Conservation (phyloP, 352 stramenopile species). For the Phytophthora kernoviae region DNA sequence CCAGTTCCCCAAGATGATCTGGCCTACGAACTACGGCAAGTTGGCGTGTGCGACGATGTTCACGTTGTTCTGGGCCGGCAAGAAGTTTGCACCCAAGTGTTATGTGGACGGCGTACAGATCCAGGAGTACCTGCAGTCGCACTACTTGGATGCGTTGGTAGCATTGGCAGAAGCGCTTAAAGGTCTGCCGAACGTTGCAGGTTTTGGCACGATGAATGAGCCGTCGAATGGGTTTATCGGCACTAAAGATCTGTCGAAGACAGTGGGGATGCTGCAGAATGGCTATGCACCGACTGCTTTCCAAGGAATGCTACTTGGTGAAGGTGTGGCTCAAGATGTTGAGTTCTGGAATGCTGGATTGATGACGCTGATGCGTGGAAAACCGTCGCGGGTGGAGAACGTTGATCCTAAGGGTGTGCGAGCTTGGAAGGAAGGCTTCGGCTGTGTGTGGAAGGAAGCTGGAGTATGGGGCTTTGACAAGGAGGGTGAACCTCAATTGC, state of each 20-base stretch:
- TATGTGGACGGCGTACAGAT: constrained; percentile 73
- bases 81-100: constrained; percentile 66
- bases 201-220: constrained; percentile 92
- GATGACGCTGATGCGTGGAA: constrained; percentile 58
- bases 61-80: constrained; percentile 87
- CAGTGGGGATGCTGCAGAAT: constrained; percentile 56
- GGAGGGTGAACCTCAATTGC: constrained; percentile 41
- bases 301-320: constrained; percentile 73
- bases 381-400: constrained; percentile 35
- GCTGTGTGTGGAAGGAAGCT: constrained; percentile 78
- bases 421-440: constrained; percentile 60
- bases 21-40: constrained; percentile 91
- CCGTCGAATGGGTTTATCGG: constrained; percentile 76
- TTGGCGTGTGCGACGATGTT: constrained; percentile 90
- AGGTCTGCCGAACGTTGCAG: constrained; percentile 81
- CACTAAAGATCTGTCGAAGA: constrained; percentile 43
- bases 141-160: constrained; percentile 78
- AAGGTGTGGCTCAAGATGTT: constrained; percentile 59
- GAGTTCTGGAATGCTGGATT: constrained; percentile 69
- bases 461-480: constrained; percentile 64
- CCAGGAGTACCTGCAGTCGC: constrained; percentile 85
- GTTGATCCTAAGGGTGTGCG: constrained; percentile 56
- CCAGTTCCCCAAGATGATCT: constrained; percentile 89
- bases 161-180: constrained; percentile 61
- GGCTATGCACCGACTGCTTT: constrained; percentile 66